phyloP scores from a whole-genome alignment of 495 filamentous ascomycete species.

The Daldinia childiae region DNA sequence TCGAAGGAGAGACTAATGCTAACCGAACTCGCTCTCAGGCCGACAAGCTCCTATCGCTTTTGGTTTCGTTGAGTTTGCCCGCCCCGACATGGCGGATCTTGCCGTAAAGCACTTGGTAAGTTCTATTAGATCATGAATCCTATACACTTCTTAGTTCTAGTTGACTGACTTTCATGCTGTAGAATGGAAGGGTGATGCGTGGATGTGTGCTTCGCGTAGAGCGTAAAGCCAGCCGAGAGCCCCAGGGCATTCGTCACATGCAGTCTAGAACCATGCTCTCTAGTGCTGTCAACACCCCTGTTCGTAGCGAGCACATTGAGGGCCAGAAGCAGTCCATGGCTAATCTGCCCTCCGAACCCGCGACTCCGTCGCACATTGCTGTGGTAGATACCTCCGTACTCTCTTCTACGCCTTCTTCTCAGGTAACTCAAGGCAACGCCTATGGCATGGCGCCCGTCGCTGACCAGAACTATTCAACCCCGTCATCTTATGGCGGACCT shows the following conservation, averaged over 20 bases:
- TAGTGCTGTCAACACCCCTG: background rate
- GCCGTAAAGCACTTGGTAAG: constrained; percentile 51
- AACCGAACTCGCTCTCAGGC: constrained; percentile 26
- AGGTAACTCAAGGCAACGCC: background rate
- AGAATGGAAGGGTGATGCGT: constrained; percentile 15
- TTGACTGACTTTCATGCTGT: constrained; percentile 9
- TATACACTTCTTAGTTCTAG: background rate
- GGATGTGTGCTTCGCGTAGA: constrained; percentile 30
- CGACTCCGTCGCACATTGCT: constrained; percentile 8
- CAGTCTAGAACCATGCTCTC: background rate
- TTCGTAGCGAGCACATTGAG: background rate
- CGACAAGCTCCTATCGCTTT: constrained; percentile 51
- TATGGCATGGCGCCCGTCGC: constrained; percentile 4
- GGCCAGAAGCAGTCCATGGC: constrained; percentile 1
- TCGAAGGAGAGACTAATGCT: background rate
- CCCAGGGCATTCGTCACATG: constrained; percentile 3
- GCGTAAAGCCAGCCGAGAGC: constrained; percentile 28
- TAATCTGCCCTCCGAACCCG: constrained; percentile 1
- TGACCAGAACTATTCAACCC: constrained; percentile 6
- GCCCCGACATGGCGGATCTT: constrained; percentile 46
- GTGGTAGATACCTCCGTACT: background rate
- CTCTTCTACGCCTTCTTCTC: background rate
- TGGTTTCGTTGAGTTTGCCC: constrained; percentile 63
- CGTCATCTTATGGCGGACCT: constrained; percentile 1
- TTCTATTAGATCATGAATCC: constrained; percentile 11